Evolutionary conservation across 2,329 filamentous ascomycete genomes (phyloP).

Genomic region (Dendryphion nanum): DNA sequence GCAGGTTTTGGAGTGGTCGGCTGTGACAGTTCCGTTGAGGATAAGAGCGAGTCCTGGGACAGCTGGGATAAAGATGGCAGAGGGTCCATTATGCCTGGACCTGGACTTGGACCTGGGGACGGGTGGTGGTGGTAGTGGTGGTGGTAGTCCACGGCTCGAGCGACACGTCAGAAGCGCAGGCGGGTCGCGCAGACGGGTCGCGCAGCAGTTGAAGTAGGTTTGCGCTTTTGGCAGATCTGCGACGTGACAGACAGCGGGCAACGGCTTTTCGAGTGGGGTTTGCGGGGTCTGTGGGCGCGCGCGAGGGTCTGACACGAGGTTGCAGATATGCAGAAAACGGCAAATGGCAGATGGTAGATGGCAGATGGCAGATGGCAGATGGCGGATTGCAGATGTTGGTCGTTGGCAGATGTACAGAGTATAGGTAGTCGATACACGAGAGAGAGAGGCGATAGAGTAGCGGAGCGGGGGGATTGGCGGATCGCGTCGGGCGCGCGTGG

Average conservation of each 20-base stretch:
- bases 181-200: conserved; percentile 6
- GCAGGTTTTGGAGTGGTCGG: conserved; percentile 23
- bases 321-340: conserved; percentile 8
- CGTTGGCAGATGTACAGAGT: too few relatives aligned
- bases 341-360: too few relatives aligned
- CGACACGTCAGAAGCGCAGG: conserved; percentile 26
- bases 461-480: conserved; percentile 7
- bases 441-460: conserved; percentile 1
- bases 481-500: conserved; percentile 17
- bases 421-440: too few relatives aligned
- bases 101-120: too few relatives aligned
- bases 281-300: conserved; percentile 8
- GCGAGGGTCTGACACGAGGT: conserved; percentile 11
- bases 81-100: conserved; percentile 31
- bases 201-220: too few relatives aligned
- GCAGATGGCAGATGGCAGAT: too few relatives aligned
- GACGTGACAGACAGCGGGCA: too few relatives aligned
- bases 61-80: conserved; percentile 18
- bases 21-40: conserved; percentile 28
- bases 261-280: conserved; percentile 4
- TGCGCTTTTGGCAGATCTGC: too few relatives aligned
- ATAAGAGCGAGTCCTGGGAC: conserved; percentile 30
- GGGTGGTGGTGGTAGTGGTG: too few relatives aligned
- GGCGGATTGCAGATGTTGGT: too few relatives aligned
- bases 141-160: conserved; percentile 17